A percentile compares a stretch with the other conserved stretches of the same genome.
These are phyloP conservation scores for Eucalyptus leucophloia DNA, from an alignment of 345 rosid genomes.

Conservation along the genomic window DNA sequence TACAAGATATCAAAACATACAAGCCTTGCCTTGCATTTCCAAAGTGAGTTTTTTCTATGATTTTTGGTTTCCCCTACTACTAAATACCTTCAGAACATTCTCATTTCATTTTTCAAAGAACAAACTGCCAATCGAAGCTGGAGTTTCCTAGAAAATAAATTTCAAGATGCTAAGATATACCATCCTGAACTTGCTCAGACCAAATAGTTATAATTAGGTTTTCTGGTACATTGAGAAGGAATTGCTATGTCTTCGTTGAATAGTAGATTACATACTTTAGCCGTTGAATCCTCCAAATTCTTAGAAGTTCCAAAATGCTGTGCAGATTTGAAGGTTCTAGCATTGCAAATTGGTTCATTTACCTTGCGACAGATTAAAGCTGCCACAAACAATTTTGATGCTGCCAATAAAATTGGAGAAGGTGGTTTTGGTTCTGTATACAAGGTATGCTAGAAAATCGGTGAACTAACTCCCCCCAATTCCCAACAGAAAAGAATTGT, in stretches of 20 bases:
- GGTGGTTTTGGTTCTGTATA: slow-evolving; percentile 8
- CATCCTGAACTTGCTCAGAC: background rate
- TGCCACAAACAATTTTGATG: slow-evolving; percentile 2
- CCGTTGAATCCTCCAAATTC: background rate
- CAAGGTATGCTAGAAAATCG: background rate
- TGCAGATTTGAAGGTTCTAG: background rate
- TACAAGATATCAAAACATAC: accelerated
- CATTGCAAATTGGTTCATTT: slow-evolving; percentile 5
- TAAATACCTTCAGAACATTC: background rate
- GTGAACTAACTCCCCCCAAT: background rate
- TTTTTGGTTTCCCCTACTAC: background rate
- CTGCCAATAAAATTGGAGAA: slow-evolving; percentile 3
- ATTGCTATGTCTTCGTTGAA: accelerated
- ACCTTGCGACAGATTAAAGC: slow-evolving; percentile 6
- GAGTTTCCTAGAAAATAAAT: background rate
- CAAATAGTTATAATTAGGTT: accelerated
- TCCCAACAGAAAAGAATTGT: background rate
- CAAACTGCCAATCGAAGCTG: background rate
- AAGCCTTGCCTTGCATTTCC: background rate
- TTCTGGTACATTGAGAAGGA: background rate
- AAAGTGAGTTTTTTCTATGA: background rate
- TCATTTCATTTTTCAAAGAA: background rate
- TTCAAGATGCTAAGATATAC: background rate
- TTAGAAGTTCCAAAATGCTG: background rate
- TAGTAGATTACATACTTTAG: background rate